Evolutionary conservation across 2,329 filamentous ascomycete genomes (phyloP).

Genomic region (Claviceps humidiphila): DNA sequence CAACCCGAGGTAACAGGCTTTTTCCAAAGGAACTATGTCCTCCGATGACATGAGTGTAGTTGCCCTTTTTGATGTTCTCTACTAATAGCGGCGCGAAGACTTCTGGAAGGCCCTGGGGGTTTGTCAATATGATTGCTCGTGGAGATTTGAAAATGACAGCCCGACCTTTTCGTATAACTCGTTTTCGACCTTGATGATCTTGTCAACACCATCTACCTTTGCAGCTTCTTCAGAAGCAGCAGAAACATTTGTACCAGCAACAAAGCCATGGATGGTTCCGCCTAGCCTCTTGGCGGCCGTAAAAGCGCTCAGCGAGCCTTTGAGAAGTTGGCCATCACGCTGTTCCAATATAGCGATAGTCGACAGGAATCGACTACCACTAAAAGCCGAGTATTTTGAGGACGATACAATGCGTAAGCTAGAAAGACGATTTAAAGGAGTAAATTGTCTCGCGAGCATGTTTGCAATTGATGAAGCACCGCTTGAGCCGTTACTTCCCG

Average conservation of each 20-base stretch:
- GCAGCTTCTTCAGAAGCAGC: constrained; percentile 67
- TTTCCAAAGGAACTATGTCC: constrained; percentile 95
- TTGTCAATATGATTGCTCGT: constrained; percentile 4
- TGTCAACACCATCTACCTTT: constrained; percentile 81
- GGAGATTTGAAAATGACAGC: not conserved
- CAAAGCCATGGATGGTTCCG: constrained; percentile 71
- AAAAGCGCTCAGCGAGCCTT: constrained; percentile 70
- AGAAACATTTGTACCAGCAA: constrained; percentile 71
- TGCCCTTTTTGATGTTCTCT: constrained; percentile 93
- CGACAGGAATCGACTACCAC: constrained; percentile 38
- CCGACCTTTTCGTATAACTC: constrained; percentile 78
- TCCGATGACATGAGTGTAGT: constrained; percentile 82
- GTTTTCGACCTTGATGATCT: constrained; percentile 82
- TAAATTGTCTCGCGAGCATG: constrained; percentile 19
- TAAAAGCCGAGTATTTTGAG: not conserved
- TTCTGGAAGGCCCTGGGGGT: constrained; percentile 65
- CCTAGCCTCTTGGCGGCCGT: constrained; percentile 79
- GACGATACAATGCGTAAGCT: not conserved
- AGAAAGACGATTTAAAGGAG: constrained; percentile 4
- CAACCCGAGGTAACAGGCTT: constrained; percentile 80
- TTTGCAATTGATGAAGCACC: not conserved
- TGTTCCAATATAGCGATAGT: constrained; percentile 90
- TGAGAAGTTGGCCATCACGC: constrained; percentile 73
- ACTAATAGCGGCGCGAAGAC: constrained; percentile 87
- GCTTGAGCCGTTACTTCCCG: not conserved